Evolutionary conservation across 805 yeast genomes (phyloP), one percentile per base, ranked within the genome.

Genomic region (Kodamaea sagamina): DNA sequence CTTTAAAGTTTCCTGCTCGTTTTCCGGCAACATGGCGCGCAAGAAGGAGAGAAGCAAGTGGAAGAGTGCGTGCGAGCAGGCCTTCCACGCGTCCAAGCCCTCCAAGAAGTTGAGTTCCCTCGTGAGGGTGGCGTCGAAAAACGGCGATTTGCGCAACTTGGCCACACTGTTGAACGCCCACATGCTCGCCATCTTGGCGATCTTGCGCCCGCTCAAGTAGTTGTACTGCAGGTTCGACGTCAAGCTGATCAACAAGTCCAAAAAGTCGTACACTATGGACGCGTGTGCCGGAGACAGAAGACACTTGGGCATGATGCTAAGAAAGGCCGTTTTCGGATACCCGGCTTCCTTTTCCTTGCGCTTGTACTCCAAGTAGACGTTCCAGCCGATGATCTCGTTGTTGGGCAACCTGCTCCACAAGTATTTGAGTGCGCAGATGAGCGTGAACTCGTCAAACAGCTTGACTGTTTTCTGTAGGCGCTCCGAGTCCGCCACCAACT

Each of bases 391-490:
- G 22, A 89, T 74, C 50, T 89, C 88, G 47, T 79, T 77, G 43
- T 82, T 84, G 6, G 92, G 92, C 15, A 90, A 63, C 46, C 97
- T 71, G 47, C 90, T 79, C 97, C 97, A 89, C 36, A 88, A 70
- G 64, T 86, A 89, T 58, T 88, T 89, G 46, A 89, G 68, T 1
- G 84, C 84, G 44, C 88, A 77, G 27, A 86, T 79, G 31, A 89
- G 65, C 1, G 90, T 84, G 59, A 78, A 82, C 43, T 81, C 88
- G 50, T 86, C 89, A 32, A 61, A 59, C 39, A 67, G 55, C 37
- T 71, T 60, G 4, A 86, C 69, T 2, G 75, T 67, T 19, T 68
- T 61, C 28, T 69, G 65, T 29, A 79, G 49, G 1, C 51, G 55
- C 4, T 65, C 63, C 21, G 72, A 72, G 6, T 72, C 70, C 17